Conservation (phyloP, 2,329 filamentous ascomycete species). For the Lachnellula suecica region DNA sequence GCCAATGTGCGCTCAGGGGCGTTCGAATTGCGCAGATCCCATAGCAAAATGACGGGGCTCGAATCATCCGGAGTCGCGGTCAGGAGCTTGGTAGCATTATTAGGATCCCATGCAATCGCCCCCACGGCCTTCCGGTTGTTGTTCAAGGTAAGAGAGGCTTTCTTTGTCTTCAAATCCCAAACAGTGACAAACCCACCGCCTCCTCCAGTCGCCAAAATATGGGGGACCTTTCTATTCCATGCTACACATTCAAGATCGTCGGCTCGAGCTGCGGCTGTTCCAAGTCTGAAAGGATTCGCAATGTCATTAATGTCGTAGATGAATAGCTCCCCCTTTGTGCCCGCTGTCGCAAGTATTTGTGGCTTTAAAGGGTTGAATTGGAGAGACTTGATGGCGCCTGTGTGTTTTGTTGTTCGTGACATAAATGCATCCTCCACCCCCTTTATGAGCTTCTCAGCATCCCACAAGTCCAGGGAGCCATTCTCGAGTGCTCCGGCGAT, state of each 20-base stretch:
- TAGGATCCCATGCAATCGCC: slow-evolving; percentile 95
- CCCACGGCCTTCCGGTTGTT: slow-evolving; percentile 92
- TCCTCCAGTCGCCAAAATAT: slow-evolving; percentile 93
- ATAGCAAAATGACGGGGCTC: slow-evolving; percentile 83
- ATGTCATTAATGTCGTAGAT: slow-evolving; percentile 93
- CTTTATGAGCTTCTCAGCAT: slow-evolving; percentile 68
- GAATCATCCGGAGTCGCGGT: slow-evolving; percentile 90
- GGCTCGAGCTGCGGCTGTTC: slow-evolving; percentile 81
- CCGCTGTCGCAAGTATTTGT: slow-evolving; percentile 88
- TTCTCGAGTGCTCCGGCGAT: slow-evolving; percentile 96
- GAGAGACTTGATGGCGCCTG: slow-evolving; percentile 86
- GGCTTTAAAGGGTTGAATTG: slow-evolving; percentile 95
- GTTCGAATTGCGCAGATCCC: slow-evolving; percentile 95
- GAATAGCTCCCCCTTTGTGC: slow-evolving; percentile 93
- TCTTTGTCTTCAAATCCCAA: slow-evolving; percentile 98
- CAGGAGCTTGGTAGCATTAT: slow-evolving; percentile 89
- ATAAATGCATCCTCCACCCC: slow-evolving; percentile 72
- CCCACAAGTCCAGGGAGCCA: slow-evolving; percentile 90
- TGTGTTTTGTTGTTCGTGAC: slow-evolving; percentile 86
- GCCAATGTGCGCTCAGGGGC: slow-evolving; percentile 85
- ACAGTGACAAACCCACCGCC: slow-evolving; percentile 94
- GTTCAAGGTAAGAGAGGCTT: slow-evolving; percentile 93
- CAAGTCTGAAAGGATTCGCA: slow-evolving; percentile 82
- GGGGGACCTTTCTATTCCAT: slow-evolving; percentile 97
- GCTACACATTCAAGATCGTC: slow-evolving; percentile 96